Conservation (phyloP, 1,139 yeast species). For the Scheffersomyces parashehatae region DNA sequence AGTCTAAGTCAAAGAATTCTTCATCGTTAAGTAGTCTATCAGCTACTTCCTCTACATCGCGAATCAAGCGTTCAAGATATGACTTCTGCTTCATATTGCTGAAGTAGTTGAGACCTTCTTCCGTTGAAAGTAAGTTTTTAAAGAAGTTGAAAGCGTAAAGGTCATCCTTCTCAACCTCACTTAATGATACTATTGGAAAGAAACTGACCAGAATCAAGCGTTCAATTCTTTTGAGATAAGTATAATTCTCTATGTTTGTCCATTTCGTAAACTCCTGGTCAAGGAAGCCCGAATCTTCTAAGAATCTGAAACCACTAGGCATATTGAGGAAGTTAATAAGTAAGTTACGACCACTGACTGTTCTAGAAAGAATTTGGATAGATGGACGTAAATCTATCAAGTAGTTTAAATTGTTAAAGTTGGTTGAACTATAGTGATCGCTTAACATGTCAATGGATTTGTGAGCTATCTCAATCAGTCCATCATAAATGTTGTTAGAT, state of each 20-base stretch:
- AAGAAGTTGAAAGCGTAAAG: constrained; percentile 64
- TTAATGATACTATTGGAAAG: constrained; percentile 22
- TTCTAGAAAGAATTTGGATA: constrained; percentile 25
- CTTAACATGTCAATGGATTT: constrained; percentile 10
- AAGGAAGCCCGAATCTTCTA: constrained; percentile 35
- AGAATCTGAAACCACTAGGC: constrained; percentile 37
- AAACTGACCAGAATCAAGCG: constrained; percentile 19
- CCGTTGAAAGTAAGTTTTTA: constrained; percentile 76
- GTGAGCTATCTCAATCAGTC: constrained; percentile 55
- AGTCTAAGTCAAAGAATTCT: constrained; percentile 8
- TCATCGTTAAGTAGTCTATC: constrained; percentile 14
- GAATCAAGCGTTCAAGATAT: constrained; percentile 27
- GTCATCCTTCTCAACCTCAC: constrained; percentile 4
- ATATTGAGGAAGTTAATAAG: constrained; percentile 31
- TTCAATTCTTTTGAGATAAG: constrained; percentile 27
- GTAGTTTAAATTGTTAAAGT: constrained; percentile 17
- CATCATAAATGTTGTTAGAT: constrained; percentile 72
- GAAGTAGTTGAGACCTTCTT: constrained; percentile 64
- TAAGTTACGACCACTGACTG: constrained; percentile 26
- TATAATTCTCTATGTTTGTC: constrained; percentile 21
- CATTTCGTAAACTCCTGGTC: constrained; percentile 33
- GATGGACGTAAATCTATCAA: constrained; percentile 36
- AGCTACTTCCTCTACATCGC: constrained; percentile 21
- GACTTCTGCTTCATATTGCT: constrained; percentile 23
- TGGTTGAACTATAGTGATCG: constrained; percentile 11